Evolutionary conservation across 176 grass and related monocot genomes (phyloP), one percentile per base, ranked within the genome.

Genomic region (Oryza officinalis): DNA sequence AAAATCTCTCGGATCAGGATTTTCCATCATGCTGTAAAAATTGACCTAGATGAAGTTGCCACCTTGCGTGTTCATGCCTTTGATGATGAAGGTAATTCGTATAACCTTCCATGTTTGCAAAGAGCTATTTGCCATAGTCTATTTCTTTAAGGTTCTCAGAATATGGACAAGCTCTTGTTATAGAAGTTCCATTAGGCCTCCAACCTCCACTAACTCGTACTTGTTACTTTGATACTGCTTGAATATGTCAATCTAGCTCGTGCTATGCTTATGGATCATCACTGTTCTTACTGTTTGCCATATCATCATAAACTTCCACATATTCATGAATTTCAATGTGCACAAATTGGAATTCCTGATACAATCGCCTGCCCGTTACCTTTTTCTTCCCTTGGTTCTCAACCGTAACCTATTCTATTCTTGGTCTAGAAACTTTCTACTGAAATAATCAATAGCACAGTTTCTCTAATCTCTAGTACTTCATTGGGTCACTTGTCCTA

Each of bases 21-120:
- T 84, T 95, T 95, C 70, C 96, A 98, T 71, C 93, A 93, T 87
- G 87, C 96, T 78, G 87, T 95, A 52, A 98, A 98, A 84, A 98
- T 98, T 43, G 91, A 98, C 81, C 85, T 98, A 45, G 96, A 98
- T 90, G 93, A 98, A 86, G 64, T 95, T 49, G 91, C 96, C 27
- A 89, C 93, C 9, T 87, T 98, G 46, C 96, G 71, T 76, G 87
- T 93, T 66, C 93, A 86, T 57, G 92, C 88, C 69, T 98, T 98
- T 45, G 93, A 98, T 78, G 87, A 84, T 38, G 93, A 95, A 95
- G 93, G 96, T 98, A 87, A 67, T 40, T 30, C 1, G 13, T 79
- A 22, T 61, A 63, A 25, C 35, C 6, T 78, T 50, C 8, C 65
- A 41, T 64, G 22, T 26, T 40, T 50, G 6, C 52, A 30, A 33